phyloP scores from a whole-genome alignment of 768 basidiomycete genomes.

The Candolleomyces aberdarensis region DNA sequence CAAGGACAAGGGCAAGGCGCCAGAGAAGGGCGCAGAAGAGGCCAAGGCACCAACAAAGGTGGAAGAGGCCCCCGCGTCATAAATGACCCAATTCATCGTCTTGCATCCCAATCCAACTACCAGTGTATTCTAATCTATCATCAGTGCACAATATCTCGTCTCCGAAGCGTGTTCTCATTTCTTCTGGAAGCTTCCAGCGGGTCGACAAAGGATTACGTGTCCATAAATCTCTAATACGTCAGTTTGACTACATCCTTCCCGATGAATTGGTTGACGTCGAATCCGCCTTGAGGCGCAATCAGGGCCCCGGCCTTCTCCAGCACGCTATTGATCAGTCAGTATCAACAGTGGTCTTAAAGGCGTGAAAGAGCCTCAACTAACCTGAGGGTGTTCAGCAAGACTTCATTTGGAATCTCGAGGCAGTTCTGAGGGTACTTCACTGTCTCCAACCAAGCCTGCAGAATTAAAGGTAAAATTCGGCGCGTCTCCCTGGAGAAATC shows the following conservation, averaged over 20 bases:
- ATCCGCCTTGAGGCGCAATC: slow-evolving; percentile 10
- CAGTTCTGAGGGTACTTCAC: slow-evolving; percentile 75
- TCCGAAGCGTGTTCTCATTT: no score
- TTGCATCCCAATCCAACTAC: not conserved
- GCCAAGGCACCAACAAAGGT: not conserved
- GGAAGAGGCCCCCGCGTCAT: not conserved
- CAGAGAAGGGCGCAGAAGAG: slow-evolving; percentile 14
- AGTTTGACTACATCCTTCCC: slow-evolving; percentile 49
- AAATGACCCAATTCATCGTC: not conserved
- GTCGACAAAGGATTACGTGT: not conserved
- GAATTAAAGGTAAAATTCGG: not conserved
- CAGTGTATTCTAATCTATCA: no score
- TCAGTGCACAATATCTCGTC: no score
- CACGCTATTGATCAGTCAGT: not conserved
- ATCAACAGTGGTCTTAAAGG: not conserved
- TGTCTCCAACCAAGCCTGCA: slow-evolving; percentile 79
- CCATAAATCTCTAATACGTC: slow-evolving; percentile 23
- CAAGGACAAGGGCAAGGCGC: slow-evolving; percentile 29
- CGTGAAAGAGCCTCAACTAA: slow-evolving; percentile 27
- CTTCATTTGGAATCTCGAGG: slow-evolving; percentile 54
- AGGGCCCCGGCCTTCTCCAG: slow-evolving; percentile 12
- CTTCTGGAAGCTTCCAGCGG: not conserved
- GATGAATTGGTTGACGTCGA: slow-evolving; percentile 9
- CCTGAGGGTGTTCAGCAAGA: slow-evolving; percentile 70
- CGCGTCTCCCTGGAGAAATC: no score